Conservation (phyloP, 305 asterid species). For the Fraxinus albicans region DNA sequence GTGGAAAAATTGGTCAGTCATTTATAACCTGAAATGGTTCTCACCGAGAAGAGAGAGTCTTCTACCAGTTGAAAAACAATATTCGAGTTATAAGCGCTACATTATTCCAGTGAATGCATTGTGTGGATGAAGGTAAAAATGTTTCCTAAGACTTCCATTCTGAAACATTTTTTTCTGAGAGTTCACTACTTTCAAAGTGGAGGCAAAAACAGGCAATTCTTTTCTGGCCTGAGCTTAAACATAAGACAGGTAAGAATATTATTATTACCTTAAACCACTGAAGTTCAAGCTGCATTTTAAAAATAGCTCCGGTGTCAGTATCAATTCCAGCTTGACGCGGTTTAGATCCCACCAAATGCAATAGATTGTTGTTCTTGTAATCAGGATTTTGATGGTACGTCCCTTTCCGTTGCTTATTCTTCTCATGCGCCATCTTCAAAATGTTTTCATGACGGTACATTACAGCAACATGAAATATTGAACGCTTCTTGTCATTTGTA, state of each 20-base stretch:
- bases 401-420: neutral
- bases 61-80: no score
- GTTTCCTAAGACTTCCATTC: no score
- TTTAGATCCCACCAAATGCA: constrained; percentile 16
- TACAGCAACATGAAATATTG: constrained; percentile 33
- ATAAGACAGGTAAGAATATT: no score
- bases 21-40: neutral
- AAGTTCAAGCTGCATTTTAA: constrained; percentile 36
- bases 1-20: no score
- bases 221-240: neutral
- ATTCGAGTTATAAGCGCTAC: no score
- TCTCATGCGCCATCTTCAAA: neutral
- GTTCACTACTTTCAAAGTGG: no score
- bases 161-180: no score
- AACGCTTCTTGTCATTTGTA: constrained; percentile 15
- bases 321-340: neutral
- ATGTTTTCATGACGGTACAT: constrained; percentile 24
- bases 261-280: constrained; percentile 29
- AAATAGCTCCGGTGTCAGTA: constrained; percentile 10
- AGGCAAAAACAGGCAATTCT: neutral
- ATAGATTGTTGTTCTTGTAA: neutral
- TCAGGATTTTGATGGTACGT: neutral
- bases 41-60: neutral
- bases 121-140: no score
- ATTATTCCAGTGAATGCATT: no score